These are phyloP conservation scores for Persicaria tinctoria DNA, from an alignment of 148 eudicot species.

Conservation along the genomic window DNA sequence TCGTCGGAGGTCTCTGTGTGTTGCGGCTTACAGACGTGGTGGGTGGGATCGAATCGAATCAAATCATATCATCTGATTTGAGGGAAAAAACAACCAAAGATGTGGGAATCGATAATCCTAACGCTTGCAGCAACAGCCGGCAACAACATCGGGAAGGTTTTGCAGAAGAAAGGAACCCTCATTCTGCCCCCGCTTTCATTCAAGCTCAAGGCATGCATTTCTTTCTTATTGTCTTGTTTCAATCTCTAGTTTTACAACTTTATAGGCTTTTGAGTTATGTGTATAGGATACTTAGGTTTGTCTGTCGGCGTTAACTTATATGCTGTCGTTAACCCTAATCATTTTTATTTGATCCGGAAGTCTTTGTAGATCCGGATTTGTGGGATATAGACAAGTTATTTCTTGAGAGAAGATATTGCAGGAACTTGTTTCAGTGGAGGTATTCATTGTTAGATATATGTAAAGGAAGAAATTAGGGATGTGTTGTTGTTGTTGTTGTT, in stretches of 20 bases:
- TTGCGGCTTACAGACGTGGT: background rate
- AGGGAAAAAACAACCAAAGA: background rate
- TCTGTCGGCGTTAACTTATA: too few species aligned
- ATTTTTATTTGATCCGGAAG: too few species aligned
- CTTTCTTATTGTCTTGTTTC: background rate
- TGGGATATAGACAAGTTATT: too few species aligned
- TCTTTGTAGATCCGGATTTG: too few species aligned
- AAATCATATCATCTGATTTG: background rate
- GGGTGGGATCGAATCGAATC: background rate
- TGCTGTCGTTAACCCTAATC: too few species aligned
- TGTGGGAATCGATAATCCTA: slow-evolving; percentile 38
- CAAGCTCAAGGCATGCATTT: slow-evolving; percentile 29
- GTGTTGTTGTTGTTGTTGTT: too few species aligned
- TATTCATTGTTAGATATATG: too few species aligned
- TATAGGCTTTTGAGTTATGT: background rate
- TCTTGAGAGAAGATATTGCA: too few species aligned
- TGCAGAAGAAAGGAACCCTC: slow-evolving; percentile 43
- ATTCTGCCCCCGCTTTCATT: slow-evolving; percentile 42
- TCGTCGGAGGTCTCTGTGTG: background rate
- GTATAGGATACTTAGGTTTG: too few species aligned
- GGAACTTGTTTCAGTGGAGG: too few species aligned
- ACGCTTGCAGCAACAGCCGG: slow-evolving; percentile 41
- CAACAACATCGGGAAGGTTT: slow-evolving; percentile 38
- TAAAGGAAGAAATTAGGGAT: too few species aligned
- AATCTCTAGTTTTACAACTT: background rate